Evolutionary conservation across 2,329 filamentous ascomycete species (phyloP).

Genomic region (Endoconidiophora polonica): DNA sequence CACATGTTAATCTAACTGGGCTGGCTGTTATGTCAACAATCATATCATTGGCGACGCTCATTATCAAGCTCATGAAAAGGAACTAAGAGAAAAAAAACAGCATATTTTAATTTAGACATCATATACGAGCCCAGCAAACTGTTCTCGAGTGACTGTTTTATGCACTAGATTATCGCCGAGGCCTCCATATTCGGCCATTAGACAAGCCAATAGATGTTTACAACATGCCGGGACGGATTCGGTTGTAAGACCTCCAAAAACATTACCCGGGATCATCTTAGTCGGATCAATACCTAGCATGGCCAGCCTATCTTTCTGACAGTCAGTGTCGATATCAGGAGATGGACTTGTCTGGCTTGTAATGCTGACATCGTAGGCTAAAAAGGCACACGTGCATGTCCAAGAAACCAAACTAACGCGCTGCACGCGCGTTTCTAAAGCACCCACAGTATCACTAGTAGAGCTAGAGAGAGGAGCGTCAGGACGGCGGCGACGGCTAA

Average conservation of each 20-base stretch:
- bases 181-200: constrained; percentile 51
- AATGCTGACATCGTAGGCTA: constrained; percentile 46
- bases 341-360: not conserved
- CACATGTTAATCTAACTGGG: not conserved
- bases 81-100: too few species aligned
- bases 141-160: constrained; percentile 39
- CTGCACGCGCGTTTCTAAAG: not conserved
- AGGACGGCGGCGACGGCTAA: constrained; percentile 2
- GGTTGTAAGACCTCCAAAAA: constrained; percentile 35
- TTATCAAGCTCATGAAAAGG: too few species aligned
- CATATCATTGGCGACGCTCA: not conserved
- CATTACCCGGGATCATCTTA: not conserved
- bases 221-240: constrained; percentile 39
- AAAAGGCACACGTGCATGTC: constrained; percentile 82
- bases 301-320: constrained; percentile 13
- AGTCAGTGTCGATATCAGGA: not conserved
- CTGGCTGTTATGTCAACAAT: too few species aligned
- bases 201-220: constrained; percentile 78
- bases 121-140: constrained; percentile 54
- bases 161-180: constrained; percentile 27
- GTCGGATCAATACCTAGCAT: constrained; percentile 13
- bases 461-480: not conserved
- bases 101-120: constrained; percentile 19
- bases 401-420: constrained; percentile 54
- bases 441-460: too few species aligned